A percentile compares a stretch with the other conserved stretches of the same genome.
Evolutionary conservation across 345 rosid genomes (phyloP).

Genomic region (Gossypium herbaceum): DNA sequence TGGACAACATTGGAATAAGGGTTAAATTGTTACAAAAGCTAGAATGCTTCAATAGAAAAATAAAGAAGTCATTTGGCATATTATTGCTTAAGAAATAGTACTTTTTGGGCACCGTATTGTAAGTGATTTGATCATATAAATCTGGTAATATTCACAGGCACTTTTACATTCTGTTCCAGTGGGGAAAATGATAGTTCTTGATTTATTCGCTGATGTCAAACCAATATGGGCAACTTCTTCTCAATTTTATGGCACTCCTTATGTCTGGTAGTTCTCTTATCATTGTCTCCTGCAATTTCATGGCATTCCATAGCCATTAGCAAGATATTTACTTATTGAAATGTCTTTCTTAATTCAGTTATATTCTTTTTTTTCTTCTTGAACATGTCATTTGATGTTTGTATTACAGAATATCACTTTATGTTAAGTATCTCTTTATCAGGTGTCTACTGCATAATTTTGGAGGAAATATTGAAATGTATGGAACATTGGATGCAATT

Average conservation of each 20-base stretch:
- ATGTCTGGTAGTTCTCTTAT: slow-evolving; percentile 59
- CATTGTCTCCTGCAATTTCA: slow-evolving; percentile 2
- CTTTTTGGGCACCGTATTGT: not conserved
- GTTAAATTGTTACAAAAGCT: not conserved
- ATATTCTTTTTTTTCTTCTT: not conserved
- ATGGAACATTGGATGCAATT: slow-evolving; percentile 72
- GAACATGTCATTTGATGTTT: not conserved
- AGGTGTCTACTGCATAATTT: slow-evolving; percentile 97
- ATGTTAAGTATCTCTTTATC: slow-evolving; percentile 17
- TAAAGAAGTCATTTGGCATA: not conserved
- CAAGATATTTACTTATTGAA: slow-evolving; percentile 1
- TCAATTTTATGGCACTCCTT: slow-evolving; percentile 90
- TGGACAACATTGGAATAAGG: not conserved
- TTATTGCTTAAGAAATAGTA: slow-evolving; percentile 1
- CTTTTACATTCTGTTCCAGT: slow-evolving; percentile 85
- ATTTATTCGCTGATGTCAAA: slow-evolving; percentile 88
- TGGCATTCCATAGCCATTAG: not conserved
- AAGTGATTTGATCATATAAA: not conserved
- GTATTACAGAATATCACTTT: not conserved
- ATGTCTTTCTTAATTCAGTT: not conserved
- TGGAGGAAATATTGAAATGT: slow-evolving; percentile 96
- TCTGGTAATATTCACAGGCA: slow-evolving; percentile 54
- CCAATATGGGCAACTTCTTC: slow-evolving; percentile 84
- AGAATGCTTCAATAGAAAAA: not conserved
- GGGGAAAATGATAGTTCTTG: slow-evolving; percentile 92